Evolutionary conservation across 1,284 basidiomycete species (phyloP).

Genomic region (Ceratobasidium papillatum): DNA sequence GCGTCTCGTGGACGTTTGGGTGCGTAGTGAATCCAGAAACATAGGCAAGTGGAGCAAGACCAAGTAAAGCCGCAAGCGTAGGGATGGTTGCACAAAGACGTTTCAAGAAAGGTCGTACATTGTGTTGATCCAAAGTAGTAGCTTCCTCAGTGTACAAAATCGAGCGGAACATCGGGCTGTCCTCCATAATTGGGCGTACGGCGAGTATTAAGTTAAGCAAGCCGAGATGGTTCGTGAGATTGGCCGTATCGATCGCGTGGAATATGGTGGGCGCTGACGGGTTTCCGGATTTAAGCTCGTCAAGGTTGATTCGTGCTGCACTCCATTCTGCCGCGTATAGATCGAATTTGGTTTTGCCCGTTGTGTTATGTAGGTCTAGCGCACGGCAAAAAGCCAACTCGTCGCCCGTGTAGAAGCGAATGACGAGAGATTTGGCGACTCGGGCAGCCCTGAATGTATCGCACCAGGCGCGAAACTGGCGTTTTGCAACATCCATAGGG

Average conservation of each 20-base stretch:
- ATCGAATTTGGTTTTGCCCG: not conserved
- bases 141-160: constrained; percentile 19
- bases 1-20: not conserved
- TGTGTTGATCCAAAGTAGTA: not conserved
- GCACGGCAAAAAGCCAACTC: constrained; percentile 17
- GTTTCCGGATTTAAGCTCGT: not conserved
- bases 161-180: not conserved
- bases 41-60: constrained; percentile 12
- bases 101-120: not conserved
- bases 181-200: not conserved
- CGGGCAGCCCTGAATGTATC: not conserved
- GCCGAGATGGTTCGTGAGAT: constrained; percentile 11
- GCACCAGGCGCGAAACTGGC: constrained; percentile 20
- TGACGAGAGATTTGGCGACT: not conserved
- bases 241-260: constrained; percentile 27
- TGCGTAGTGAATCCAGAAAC: not conserved
- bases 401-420: constrained; percentile 12
- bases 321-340: not conserved
- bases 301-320: constrained; percentile 12
- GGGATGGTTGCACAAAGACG: not conserved
- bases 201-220: not conserved
- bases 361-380: not conserved
- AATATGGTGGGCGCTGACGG: not conserved
- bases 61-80: not conserved
- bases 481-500: constrained; percentile 12